Evolutionary conservation across 2,329 filamentous ascomycete genomes (phyloP).

Genomic region (Penicillium sp.): DNA sequence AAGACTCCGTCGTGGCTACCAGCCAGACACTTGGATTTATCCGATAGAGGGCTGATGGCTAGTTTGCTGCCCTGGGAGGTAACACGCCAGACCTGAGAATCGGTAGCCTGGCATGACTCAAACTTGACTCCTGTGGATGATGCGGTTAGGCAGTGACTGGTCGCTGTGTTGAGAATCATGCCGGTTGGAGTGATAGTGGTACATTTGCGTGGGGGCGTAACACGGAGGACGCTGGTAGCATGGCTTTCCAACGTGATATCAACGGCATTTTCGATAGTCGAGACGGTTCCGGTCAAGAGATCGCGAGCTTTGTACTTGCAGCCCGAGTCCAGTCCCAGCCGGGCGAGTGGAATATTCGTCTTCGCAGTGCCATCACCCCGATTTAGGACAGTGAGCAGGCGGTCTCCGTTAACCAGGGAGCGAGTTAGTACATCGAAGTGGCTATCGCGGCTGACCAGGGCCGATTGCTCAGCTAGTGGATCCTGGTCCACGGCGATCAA

Average conservation of each 20-base stretch:
- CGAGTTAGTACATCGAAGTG: constrained; percentile 54
- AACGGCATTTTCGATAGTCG: constrained; percentile 27
- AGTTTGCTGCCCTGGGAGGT: constrained; percentile 35
- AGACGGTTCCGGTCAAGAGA: constrained; percentile 48
- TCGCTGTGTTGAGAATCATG: constrained; percentile 56
- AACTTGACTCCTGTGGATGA: constrained; percentile 35
- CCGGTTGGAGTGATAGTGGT: constrained; percentile 48
- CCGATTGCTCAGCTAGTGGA: constrained; percentile 49
- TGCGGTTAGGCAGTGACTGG: constrained; percentile 49
- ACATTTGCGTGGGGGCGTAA: constrained; percentile 38
- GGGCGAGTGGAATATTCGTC: constrained; percentile 38
- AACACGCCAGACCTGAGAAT: constrained; percentile 49
- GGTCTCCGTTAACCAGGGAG: constrained; percentile 52
- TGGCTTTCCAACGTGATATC: constrained; percentile 40
- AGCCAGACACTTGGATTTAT: constrained; percentile 38
- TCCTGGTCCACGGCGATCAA: constrained; percentile 52
- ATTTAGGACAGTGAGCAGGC: constrained; percentile 55
- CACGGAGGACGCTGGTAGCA: constrained; percentile 49
- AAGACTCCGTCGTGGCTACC: constrained; percentile 14
- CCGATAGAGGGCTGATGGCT: constrained; percentile 44
- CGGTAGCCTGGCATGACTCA: constrained; percentile 41
- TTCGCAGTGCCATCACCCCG: constrained; percentile 37
- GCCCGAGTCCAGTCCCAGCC: constrained; percentile 41
- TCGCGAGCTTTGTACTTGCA: constrained; percentile 43
- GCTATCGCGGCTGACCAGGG: constrained; percentile 51